These are phyloP conservation scores for Oryza glumipatula DNA, from an alignment of 176 grass and related monocot species.

Conservation along the genomic window DNA sequence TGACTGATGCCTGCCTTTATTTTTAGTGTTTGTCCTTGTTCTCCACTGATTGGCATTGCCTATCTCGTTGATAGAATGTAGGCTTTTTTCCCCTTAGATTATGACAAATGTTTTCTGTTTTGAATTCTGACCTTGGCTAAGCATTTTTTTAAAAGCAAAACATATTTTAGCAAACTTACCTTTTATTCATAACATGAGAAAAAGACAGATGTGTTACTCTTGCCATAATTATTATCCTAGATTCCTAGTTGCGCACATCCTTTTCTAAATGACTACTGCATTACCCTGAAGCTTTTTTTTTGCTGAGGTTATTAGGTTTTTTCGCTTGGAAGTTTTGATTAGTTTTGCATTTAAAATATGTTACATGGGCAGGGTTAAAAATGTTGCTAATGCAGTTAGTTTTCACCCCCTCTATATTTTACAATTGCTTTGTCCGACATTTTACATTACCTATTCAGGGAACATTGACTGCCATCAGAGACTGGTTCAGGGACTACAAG, in stretches of 20 bases:
- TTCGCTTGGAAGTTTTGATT: not conserved
- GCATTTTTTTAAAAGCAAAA: constrained; percentile 26
- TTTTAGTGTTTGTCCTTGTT: constrained; percentile 37
- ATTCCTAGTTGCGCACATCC: not conserved
- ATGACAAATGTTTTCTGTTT: constrained; percentile 13
- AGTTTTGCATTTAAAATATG: constrained; percentile 23
- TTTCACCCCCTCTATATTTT: constrained; percentile 11
- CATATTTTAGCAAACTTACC: not conserved
- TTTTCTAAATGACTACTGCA: not conserved
- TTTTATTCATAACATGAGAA: constrained; percentile 6
- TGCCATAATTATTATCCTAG: not conserved
- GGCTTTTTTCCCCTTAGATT: constrained; percentile 9
- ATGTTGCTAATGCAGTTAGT: not conserved
- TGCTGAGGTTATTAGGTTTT: not conserved
- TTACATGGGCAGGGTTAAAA: not conserved
- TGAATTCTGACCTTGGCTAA: not conserved
- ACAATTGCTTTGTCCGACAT: constrained; percentile 19
- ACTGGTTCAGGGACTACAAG: constrained; percentile 99
- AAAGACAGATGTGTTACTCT: not conserved
- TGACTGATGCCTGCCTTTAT: constrained; percentile 23
- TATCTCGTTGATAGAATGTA: constrained; percentile 5
- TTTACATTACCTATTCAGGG: constrained; percentile 54
- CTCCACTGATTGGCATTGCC: constrained; percentile 13
- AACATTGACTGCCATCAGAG: constrained; percentile 90
- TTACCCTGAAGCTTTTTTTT: not conserved